Conservation (phyloP, 192 early-diverging fungal genomes). For the Geranomyces variabilis region DNA sequence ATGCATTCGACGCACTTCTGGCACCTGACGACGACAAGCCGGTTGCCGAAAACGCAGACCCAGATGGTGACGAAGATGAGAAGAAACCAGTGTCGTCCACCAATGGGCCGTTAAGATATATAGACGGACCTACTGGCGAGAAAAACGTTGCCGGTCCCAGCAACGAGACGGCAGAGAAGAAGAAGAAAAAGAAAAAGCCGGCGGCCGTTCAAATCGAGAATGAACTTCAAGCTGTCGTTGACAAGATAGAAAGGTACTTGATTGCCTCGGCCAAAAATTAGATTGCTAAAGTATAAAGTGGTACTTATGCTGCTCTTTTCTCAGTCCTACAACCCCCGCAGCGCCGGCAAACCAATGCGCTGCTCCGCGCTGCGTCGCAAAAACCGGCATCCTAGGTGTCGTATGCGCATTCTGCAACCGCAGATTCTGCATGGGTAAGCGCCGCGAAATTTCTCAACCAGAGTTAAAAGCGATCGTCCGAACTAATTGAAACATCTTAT, state of each 20-base stretch:
- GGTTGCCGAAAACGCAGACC: no score
- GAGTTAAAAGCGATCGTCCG: background rate
- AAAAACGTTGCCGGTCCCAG: no score
- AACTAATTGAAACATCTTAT: background rate
- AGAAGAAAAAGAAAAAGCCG: conserved; percentile 13
- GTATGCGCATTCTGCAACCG: conserved; percentile 15
- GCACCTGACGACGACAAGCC: no score
- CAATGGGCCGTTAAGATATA: no score
- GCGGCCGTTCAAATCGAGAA: background rate
- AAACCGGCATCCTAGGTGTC: conserved; percentile 7
- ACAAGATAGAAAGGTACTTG: conserved; percentile 23
- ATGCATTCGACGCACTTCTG: no score
- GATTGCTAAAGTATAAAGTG: background rate
- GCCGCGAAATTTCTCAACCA: background rate
- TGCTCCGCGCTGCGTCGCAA: conserved; percentile 6
- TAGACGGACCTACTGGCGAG: no score
- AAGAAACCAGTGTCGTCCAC: no score
- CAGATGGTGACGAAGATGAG: no score
- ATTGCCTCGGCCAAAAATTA: no score
- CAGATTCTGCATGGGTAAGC: conserved; percentile 22
- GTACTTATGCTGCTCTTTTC: no score
- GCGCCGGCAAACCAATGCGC: conserved; percentile 26
- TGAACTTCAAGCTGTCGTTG: background rate
- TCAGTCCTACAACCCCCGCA: background rate
- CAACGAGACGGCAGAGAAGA: no score